Evolutionary conservation across 495 filamentous ascomycete genomes (phyloP).

Genomic region (Hypoxylon lienhwacheense): DNA sequence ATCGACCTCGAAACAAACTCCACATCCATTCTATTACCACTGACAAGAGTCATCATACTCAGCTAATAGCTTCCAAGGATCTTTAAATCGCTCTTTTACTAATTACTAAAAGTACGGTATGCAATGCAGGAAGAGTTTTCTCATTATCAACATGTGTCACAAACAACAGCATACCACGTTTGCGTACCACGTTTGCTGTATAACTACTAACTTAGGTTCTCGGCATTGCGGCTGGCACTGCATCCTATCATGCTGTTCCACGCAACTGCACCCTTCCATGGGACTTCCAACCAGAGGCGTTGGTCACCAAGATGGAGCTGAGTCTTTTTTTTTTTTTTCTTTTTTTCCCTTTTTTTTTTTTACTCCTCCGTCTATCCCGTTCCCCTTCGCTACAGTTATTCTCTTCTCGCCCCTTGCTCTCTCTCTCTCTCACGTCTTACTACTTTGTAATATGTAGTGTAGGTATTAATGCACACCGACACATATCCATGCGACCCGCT

Average conservation of each 20-base stretch:
- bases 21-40: background rate
- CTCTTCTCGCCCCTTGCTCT: constrained; percentile 8
- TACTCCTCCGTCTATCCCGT: no score
- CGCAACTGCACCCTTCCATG: constrained; percentile 15
- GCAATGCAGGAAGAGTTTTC: constrained; percentile 1
- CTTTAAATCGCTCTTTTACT: background rate
- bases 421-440: no score
- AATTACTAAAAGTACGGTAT: no score
- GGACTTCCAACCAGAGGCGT: constrained; percentile 4
- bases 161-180: constrained; percentile 28
- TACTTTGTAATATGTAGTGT: no score
- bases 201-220: background rate
- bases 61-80: background rate
- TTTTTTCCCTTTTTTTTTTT: background rate
- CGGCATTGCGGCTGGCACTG: background rate
- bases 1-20: background rate
- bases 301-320: constrained; percentile 8
- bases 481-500: constrained; percentile 5
- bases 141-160: constrained; percentile 26
- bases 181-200: constrained; percentile 1
- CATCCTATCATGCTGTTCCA: constrained; percentile 26
- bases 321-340: background rate
- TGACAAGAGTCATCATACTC: background rate
- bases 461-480: constrained; percentile 19
- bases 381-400: no score